Evolutionary conservation across 2,329 filamentous ascomycete species (phyloP).

Genomic region (Cladophialophora chaetospira): DNA sequence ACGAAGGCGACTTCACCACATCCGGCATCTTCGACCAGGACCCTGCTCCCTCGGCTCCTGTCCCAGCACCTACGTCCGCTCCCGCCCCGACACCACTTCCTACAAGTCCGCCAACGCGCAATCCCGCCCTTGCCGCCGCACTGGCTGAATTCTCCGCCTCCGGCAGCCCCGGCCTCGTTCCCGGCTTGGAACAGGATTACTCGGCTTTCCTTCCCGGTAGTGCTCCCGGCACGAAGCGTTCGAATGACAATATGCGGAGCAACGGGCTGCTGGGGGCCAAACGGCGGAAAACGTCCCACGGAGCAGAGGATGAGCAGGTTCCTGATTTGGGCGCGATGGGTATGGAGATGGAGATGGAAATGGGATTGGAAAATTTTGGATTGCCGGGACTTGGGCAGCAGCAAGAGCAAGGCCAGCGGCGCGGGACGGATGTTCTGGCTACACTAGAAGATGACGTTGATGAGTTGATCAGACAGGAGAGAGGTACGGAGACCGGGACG

Average conservation of each 20-base stretch:
- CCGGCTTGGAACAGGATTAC: constrained; percentile 13
- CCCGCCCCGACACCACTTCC: not conserved
- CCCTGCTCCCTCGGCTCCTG: too few relatives aligned
- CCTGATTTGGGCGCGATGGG: constrained; percentile 34
- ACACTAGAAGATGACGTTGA: constrained; percentile 64
- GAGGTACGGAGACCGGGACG: not conserved
- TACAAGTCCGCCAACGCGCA: constrained; percentile 12
- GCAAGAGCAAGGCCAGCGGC: not conserved
- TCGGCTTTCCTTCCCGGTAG: constrained; percentile 7
- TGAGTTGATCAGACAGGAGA: constrained; percentile 57
- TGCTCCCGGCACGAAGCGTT: not conserved
- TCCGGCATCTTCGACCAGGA: constrained; percentile 10
- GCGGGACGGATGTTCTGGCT: constrained; percentile 42
- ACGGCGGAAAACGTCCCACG: constrained; percentile 52
- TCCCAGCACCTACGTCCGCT: not conserved
- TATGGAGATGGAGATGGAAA: constrained; percentile 25
- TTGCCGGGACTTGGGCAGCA: constrained; percentile 17
- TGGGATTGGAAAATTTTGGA: not conserved
- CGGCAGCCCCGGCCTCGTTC: not conserved
- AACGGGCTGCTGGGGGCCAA: constrained; percentile 41
- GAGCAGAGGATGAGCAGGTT: constrained; percentile 47
- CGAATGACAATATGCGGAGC: not conserved
- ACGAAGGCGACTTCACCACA: constrained; percentile 14
- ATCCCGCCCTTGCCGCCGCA: constrained; percentile 28
- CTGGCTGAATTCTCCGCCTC: constrained; percentile 26